Evolutionary conservation across 2,329 filamentous ascomycete genomes (phyloP), one percentile per base, ranked within the genome.

Genomic region (Aureobasidium sp.): DNA sequence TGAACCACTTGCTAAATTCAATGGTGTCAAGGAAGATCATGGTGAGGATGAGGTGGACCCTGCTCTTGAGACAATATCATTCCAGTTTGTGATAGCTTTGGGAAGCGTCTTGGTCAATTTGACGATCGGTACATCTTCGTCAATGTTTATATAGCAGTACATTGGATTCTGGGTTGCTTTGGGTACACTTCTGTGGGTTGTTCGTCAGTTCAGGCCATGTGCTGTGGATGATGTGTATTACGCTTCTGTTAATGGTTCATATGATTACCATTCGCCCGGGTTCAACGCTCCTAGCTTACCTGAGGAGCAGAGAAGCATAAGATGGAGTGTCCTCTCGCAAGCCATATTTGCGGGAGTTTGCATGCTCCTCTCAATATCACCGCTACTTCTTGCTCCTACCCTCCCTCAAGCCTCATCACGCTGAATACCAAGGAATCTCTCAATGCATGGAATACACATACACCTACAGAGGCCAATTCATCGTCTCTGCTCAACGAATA

Each of bases 391-490:
- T 10, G 25, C 3, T 3, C 47, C 36, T 32, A 36, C n/a, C 30
- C 25, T 10, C 3, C 7, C 27, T 16, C 27, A 5, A 7, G 13
- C 29, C 30, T 48, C 45, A 2, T 16, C 45, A 21, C 45, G 14
- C 27, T 48, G 45, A 27, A n/a, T 14, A n/a, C 45, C 45, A 48
- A 48, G 44, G 32, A 16, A 30, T 2, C 37, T 32, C 4, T 16
- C 51, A 16, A 5, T 41, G 37, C 11, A 21, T 9, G 2, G 32
- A 63, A 27, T 32, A 76, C 0, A 68, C 74, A 14, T 63, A 79
- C 3, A 77, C 76, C 3, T 78, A 78, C 63, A 76, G 76, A 47
- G 79, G 79, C n/a, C 76, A 79, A 55, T 81, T 81, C 65, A 68
- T 79, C 47, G 76, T n/a, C n/a, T n/a, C n/a, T n/a, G n/a, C n/a